Base-by-base conservation (phyloP, 164 flowering plant species). In the Chimonanthus praecox region DNA sequence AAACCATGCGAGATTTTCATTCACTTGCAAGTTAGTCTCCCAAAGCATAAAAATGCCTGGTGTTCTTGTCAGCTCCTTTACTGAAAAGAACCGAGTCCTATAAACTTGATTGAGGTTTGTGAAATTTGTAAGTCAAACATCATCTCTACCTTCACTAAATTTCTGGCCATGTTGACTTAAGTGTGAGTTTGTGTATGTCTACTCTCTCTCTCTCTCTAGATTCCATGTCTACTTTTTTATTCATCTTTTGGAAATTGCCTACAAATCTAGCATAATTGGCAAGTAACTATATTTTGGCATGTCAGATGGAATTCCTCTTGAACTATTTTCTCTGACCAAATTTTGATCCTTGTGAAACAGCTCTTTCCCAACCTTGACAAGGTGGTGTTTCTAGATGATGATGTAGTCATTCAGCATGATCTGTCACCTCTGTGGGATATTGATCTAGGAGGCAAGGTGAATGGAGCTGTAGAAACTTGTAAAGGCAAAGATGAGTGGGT, bases 391-490 rank as follows among this genome's bases (percentile, higher is more conserved):
- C 74, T 96, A 75, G 99, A 96, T 77, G 99, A 96, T 80, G 99
- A 96, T 81, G 81, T 96, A 67, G 99, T 96, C 74, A 82, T 95
- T 82, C 99, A 95, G 82, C 90, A 84, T 47, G 99, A 95, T 77
- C 79, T 95, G 67, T 85, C 97, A 73, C 95, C 95, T 13, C 86
- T 96, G 44, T 96, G 95, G 95, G 92, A 89, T 2, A 87, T 96
- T 76, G 95, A 94, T 76, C 97, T 96, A 58, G 80, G 72, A 13
- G 97, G 97, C 76, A 92, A 89, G 83, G 98, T 95, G 13, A 93
- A 93, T 79, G 99, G 99, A 71, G 99, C 98, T 73, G 99, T 95
- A 7, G 97, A 93, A 81, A 95, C 99, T 58, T 95, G 99, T 78
- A 88, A 64, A 78, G 99, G 99, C 67, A 91, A 92, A 74, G 99